Base-by-base conservation (phyloP, 2,329 filamentous ascomycete species). In the Biscogniauxia mediterranea region DNA sequence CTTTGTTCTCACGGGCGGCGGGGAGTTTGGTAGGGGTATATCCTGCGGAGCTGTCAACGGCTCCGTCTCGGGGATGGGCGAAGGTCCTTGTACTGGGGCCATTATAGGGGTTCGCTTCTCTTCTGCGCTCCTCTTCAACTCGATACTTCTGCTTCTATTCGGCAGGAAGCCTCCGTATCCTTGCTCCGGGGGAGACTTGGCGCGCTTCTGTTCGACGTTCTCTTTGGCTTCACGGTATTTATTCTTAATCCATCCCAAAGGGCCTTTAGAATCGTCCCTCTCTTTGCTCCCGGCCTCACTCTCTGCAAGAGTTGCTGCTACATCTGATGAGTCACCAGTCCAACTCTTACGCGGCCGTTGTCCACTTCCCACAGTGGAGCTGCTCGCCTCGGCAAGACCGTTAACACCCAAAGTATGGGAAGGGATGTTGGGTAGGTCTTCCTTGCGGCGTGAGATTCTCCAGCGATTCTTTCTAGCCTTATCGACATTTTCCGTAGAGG, bases 401-500 rank as follows among this genome's bases (percentile, higher is more conserved):
- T 89, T 90, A 11, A 83, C 80, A 13, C 87, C 88, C n/a, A 88
- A 69, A 1, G 77, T 78, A 50, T 78, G 74, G 7, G 78, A 72
- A 58, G 83, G 76, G 57, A 83, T 73, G 61, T 79, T 69, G 23
- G 80, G 73, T 52, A 81, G 75, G 38, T 88, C 87, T 38, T 88
- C 85, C 63, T 83, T 87, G 58, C 82, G 83, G 20, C 88, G 88
- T 19, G 92, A 89, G 57, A 93, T 81, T 79, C 92, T 92, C 79
- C 85, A 85, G 26, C 89, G 86, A 61, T 83, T 86, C 70, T 89
- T 90, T 75, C 88, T 90, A 57, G 90, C 87, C 68, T 84, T 88
- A 57, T 90, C 87, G 15, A 85, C 80, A 52, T 76, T 74, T 3
- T 82, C 81, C 5, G 61, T 38, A 23, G 67, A 64, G 13, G 67